phyloP scores from a whole-genome alignment of 2,329 filamentous ascomycete genomes.

The Epicoccum nigrum region DNA sequence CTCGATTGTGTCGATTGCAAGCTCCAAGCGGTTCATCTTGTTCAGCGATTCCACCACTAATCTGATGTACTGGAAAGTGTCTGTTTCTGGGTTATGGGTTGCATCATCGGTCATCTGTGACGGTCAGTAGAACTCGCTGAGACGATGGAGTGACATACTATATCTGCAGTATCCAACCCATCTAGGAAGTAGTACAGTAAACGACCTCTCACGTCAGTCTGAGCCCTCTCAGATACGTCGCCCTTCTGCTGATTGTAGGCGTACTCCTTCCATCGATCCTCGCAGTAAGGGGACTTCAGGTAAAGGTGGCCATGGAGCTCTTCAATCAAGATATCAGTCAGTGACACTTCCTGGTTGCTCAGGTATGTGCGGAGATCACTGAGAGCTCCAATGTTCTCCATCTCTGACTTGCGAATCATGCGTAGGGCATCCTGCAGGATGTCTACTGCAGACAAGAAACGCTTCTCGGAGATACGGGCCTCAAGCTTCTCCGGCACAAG shows the following conservation, averaged over 20 bases:
- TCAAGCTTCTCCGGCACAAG: slow-evolving; percentile 91
- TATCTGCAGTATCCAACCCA: slow-evolving; percentile 59
- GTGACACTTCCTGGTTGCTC: slow-evolving; percentile 86
- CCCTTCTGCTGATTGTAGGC: slow-evolving; percentile 67
- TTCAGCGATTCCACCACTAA: slow-evolving; percentile 88
- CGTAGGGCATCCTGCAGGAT: slow-evolving; percentile 86
- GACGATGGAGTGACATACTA: slow-evolving; percentile 26
- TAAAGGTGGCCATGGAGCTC: slow-evolving; percentile 97
- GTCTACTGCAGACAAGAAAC: slow-evolving; percentile 90
- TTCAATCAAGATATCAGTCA: slow-evolving; percentile 96
- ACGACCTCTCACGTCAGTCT: slow-evolving; percentile 55
- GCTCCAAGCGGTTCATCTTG: slow-evolving; percentile 83
- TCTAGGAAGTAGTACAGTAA: slow-evolving; percentile 64
- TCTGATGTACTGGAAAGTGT: slow-evolving; percentile 92
- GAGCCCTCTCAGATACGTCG: slow-evolving; percentile 40
- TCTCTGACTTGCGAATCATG: slow-evolving; percentile 81
- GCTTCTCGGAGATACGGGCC: slow-evolving; percentile 93
- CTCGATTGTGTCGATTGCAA: slow-evolving; percentile 87
- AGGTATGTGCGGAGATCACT: slow-evolving; percentile 86
- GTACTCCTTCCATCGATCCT: slow-evolving; percentile 90
- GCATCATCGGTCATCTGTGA: slow-evolving; percentile 77
- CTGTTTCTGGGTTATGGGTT: slow-evolving; percentile 89
- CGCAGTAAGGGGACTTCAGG: slow-evolving; percentile 95
- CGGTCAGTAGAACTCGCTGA: slow-evolving; percentile 27
- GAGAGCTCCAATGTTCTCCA: slow-evolving; percentile 89